Base-by-base conservation (phyloP, 116 monocot species). In the Posidonia oceanica region DNA sequence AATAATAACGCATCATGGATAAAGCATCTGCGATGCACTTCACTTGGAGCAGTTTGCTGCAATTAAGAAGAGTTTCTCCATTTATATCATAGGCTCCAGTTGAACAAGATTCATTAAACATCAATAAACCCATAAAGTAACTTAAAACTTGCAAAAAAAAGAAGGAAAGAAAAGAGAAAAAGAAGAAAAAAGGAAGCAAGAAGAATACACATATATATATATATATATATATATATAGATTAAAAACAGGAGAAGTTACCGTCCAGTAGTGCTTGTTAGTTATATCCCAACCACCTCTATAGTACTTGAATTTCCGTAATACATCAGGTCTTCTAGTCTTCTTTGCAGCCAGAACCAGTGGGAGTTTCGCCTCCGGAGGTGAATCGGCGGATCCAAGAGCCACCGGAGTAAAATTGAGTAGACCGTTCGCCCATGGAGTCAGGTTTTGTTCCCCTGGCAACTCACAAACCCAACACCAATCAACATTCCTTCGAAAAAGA, bases 261-360 rank as follows among this genome's bases (percentile, higher is more conserved):
- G 85, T 76, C 88, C 85, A 88, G 52, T 88, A 89, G 56, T 85
- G 89, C 59, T 61, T 76, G 79, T 83, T 81, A 42, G 79, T 83
- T 13, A 89, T 70, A 65, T 89, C 70, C 89, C 89, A 89, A 10
- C 89, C 89, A 55, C 77, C 89, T 64, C 51, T 72, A 37, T 89
- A 89, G 65, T 54, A 39, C 70, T 62, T 78, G 54, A 89, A 79
- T 44, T 73, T 77, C 54, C 69, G 29, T 62, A 85, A 73, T 20
- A 85, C 59, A 77, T 89, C 85, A 6, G 85, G 89, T 70, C 89
- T 76, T 72, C 69, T 85, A 6, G 89, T 89, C 59, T 83, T 80
- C 74, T 75, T 71, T 22, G 59, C 81, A 2, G 85, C 89, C 72
- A 89, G 54, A 72, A 89, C 69, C 58, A 89, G 72, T 12, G 79